Evolutionary conservation across 1,284 basidiomycete genomes (phyloP).

Genomic region (Rhodotorula sp.): DNA sequence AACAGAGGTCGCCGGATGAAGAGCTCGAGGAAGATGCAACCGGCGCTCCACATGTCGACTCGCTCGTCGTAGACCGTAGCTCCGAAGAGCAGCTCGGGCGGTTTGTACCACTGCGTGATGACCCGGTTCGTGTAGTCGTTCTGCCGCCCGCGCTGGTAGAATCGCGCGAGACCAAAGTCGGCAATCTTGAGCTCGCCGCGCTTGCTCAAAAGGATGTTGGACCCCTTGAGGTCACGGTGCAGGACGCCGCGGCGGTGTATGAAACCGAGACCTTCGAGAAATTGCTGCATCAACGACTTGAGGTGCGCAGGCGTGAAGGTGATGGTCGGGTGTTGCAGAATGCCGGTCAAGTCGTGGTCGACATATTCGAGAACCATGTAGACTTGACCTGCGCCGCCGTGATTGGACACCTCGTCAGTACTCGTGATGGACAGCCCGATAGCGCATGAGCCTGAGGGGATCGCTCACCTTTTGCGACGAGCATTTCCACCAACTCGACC

Average conservation of each 20-base stretch:
- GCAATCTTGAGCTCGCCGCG: slow-evolving; percentile 90
- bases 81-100: slow-evolving; percentile 91
- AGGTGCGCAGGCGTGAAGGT: slow-evolving; percentile 78
- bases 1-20: slow-evolving; percentile 93
- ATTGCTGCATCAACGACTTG: slow-evolving; percentile 92
- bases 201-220: slow-evolving; percentile 94
- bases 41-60: slow-evolving; percentile 99
- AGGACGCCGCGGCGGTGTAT: slow-evolving; percentile 93
- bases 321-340: slow-evolving; percentile 86
- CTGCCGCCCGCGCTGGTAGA: slow-evolving; percentile 83
- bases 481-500: slow-evolving; percentile 90
- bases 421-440: not conserved
- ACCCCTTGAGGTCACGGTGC: slow-evolving; percentile 97
- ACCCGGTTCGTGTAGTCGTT: slow-evolving; percentile 98
- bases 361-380: slow-evolving; percentile 99
- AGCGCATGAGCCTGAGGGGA: not conserved
- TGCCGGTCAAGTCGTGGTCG: slow-evolving; percentile 96
- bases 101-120: slow-evolving; percentile 98
- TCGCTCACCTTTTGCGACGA: slow-evolving; percentile 86
- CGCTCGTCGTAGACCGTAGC: slow-evolving; percentile 96
- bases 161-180: slow-evolving; percentile 96
- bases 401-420: not conserved
- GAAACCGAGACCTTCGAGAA: slow-evolving; percentile 89
- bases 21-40: slow-evolving; percentile 97
- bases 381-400: slow-evolving; percentile 66